Evolutionary conservation across 2,329 filamentous ascomycete species (phyloP), one percentile per base, ranked within the genome.

Genomic region (Trichoderma afroharzianum): DNA sequence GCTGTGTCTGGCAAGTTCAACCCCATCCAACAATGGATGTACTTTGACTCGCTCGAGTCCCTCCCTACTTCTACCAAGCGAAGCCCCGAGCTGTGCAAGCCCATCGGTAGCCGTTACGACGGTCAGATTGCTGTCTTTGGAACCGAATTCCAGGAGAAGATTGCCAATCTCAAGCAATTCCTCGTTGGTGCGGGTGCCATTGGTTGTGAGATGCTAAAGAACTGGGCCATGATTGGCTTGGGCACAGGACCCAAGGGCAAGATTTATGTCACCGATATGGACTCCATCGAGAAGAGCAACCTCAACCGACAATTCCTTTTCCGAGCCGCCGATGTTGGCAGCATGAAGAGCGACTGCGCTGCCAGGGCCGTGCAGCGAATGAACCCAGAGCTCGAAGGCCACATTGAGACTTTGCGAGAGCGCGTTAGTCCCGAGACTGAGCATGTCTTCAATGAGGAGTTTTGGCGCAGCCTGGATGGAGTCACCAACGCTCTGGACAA

Each of bases 231-330:
- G 95, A 97, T 98, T 81, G 96, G 96, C 75, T 86, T 99, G 33
- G 95, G 92, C 58, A 93, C 93, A 59, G 96, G 96, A 4, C 93
- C 94, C 3, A 88, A 94, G 63, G 96, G 96, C 77, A 92, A 92
- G 81, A 97, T 99, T 78, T 93, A 86, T 72, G 93, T 99, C 63
- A 98, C 97, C 15, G 96, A 99, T 80, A 98, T 97, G 90, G 96
- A 99, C 79, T 95, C 95, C 69, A 99, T 99, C 76, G 96, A 99
- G 84, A 97, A 95, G 88, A 98, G 95, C 85, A 99, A 99, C 80
- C 86, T 99, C 67, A 99, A 99, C 85, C 89, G 96, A 57, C 96
- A 99, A 78, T 99, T 99, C 84, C 83, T 99, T 21, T 99, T 99
- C 89, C 90, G 96, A 69, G 86, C 94, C 59, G 93, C 93, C 79